phyloP scores from a whole-genome alignment of 768 basidiomycete genomes.

The Russula dissimulans region DNA sequence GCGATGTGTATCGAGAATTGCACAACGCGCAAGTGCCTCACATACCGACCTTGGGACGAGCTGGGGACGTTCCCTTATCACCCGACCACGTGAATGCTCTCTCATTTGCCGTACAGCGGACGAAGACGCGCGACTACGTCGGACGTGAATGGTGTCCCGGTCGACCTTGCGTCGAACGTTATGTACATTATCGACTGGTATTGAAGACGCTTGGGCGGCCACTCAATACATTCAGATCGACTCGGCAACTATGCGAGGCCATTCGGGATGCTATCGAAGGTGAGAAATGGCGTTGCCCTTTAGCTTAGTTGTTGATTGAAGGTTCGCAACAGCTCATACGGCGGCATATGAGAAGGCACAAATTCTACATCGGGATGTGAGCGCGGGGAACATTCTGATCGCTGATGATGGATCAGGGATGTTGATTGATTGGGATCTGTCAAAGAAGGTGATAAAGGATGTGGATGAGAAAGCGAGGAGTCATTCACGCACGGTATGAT shows the following conservation, averaged over 20 bases:
- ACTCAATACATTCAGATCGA: neutral
- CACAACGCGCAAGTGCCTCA: neutral
- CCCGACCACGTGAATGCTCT: neutral
- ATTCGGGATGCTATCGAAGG: neutral
- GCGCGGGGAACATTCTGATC: constrained; percentile 1
- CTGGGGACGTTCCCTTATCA: neutral
- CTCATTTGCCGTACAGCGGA: neutral
- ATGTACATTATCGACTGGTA: neutral
- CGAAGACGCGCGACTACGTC: neutral
- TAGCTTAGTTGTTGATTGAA: neutral
- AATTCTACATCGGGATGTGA: constrained; percentile 7
- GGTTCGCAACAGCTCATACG: neutral
- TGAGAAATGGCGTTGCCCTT: neutral
- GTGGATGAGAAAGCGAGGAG: neutral
- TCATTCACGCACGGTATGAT: neutral
- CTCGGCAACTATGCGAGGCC: neutral
- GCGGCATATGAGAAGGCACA: neutral
- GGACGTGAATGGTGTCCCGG: neutral
- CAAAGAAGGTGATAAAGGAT: neutral
- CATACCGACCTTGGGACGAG: neutral
- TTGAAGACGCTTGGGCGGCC: neutral
- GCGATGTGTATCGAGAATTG: neutral
- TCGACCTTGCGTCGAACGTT: neutral
- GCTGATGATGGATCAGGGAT: neutral
- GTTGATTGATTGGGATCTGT: constrained; percentile 3